Evolutionary conservation across 148 eudicot species (phyloP), one percentile per base, ranked within the genome.

Genomic region (Rhododendron henanense): DNA sequence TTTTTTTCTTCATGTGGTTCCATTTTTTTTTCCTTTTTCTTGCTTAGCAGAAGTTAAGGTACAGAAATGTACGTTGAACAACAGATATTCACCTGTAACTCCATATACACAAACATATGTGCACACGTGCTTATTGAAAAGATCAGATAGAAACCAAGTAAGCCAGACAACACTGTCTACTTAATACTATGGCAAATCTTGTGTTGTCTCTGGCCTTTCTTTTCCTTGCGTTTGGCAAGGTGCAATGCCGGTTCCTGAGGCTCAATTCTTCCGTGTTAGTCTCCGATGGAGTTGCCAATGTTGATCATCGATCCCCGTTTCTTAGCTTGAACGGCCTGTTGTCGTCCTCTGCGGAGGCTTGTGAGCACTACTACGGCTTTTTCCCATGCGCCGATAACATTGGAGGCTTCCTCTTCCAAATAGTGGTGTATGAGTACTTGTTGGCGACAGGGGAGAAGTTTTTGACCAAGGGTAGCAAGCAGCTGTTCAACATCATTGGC

Each of bases 371-470:
- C 8, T 90, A 88, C 16, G 90, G 90, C 11, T 90, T 90, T 84
- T 50, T 88, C 11, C 92, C 92, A 5, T 90, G 92, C 83, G 92
- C 92, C 74, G 88, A 90, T 31, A 90, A 85, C 77, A 76, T 88
- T 63, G 86, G 87, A 48, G 92, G 90, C 55, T 87, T 85, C 16
- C 37, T 87, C 1, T 90, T 88, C 81, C 86, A 86, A 41, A 83
- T 90, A 41, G 67, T 86, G 28, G 74, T 88, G 14, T 90, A 82
- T 74, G 86, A 87, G 53, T 88, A 83, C 75, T 74, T 90, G 76
- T 76, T 90, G 75, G 81, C 87, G 25, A 28, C 76, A 0, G 92
- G 92, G 28, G 89, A 87, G 21, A 85, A 87, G 25, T 61, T 85
- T 25, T 3, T 90, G 8, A 76, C 84, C 0, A 61, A 6, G 74